A percentile compares a stretch with the other conserved stretches of the same genome.
Conservation (phyloP, 1,284 basidiomycete species). For the Meira nashicola region DNA sequence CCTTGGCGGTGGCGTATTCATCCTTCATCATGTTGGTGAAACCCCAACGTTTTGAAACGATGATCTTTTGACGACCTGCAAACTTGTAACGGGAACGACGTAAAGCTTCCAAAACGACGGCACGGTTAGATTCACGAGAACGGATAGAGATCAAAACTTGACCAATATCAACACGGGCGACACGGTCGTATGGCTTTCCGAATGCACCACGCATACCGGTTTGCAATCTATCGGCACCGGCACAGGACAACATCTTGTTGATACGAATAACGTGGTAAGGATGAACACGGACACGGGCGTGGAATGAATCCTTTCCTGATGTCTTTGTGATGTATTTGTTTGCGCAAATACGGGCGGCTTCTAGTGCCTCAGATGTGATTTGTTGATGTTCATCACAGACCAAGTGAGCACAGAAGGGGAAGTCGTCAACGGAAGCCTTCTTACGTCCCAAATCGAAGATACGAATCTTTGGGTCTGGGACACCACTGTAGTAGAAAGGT, state of each 20-base stretch:
- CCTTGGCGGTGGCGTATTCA: constrained; percentile 82
- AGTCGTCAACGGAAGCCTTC: constrained; percentile 84
- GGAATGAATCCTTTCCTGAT: constrained; percentile 97
- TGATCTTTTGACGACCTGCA: constrained; percentile 98
- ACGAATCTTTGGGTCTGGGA: constrained; percentile 53
- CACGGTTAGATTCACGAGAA: constrained; percentile 79
- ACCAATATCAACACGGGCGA: constrained; percentile 92
- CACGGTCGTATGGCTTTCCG: constrained; percentile 97
- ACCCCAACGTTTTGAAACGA: constrained; percentile 66
- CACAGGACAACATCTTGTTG: constrained; percentile 99
- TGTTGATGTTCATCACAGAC: constrained; percentile 99
- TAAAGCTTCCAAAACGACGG: constrained; percentile 91
- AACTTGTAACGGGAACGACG: constrained; percentile 87
- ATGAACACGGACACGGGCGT: constrained; percentile 92
- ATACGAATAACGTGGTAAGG: constrained; percentile 98
- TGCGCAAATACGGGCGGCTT: constrained; percentile 97
- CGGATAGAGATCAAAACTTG: constrained; percentile 95
- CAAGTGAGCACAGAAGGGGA: constrained; percentile 76
- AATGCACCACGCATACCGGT: constrained; percentile 99
- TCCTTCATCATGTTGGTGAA: constrained; percentile 92
- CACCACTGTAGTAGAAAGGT: constrained; percentile 18
- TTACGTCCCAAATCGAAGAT: constrained; percentile 80
- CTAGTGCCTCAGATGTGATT: constrained; percentile 89
- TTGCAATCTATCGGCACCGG: constrained; percentile 91
- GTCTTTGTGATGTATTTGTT: constrained; percentile 99